Percentiles rank a stretch among this genome's conserved stretches.
phyloP scores from a whole-genome alignment of 1,139 yeast species.

The Torulaspora pretoriensis region DNA sequence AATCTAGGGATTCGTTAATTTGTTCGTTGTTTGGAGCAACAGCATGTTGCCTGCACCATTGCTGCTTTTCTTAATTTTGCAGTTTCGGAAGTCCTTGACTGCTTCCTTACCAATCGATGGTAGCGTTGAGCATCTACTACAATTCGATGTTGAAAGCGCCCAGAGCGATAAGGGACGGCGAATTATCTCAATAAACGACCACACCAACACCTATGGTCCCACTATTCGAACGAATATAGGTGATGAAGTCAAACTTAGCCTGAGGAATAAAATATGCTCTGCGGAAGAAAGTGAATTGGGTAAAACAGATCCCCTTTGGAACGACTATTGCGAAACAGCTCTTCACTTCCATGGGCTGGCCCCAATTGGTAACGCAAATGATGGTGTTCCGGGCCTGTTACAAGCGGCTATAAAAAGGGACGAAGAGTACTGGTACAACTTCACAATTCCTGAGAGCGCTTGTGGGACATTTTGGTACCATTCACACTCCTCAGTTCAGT shows the following conservation, averaged over 20 bases:
- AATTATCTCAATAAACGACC: conserved; percentile 25
- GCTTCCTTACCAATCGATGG: background rate
- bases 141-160: conserved; percentile 17
- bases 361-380: conserved; percentile 40
- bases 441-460: conserved; percentile 40
- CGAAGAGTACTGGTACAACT: conserved; percentile 39
- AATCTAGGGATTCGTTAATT: too few species aligned
- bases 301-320: conserved; percentile 15
- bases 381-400: conserved; percentile 45
- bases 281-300: conserved; percentile 11
- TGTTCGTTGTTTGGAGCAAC: too few species aligned
- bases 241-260: conserved; percentile 21
- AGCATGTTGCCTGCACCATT: too few species aligned
- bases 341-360: conserved; percentile 49
- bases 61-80: too few species aligned
- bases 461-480: conserved; percentile 52
- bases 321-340: conserved; percentile 33
- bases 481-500: conserved; percentile 47
- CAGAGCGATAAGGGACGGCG: conserved; percentile 18
- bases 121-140: conserved; percentile 11
- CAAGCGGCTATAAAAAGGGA: conserved; percentile 42
- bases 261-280: conserved; percentile 25
- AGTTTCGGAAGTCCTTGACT: too few species aligned
- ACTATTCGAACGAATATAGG: conserved; percentile 23
- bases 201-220: conserved; percentile 25